Evolutionary conservation across 2,329 filamentous ascomycete species (phyloP).

Genomic region (Coniella vitis): DNA sequence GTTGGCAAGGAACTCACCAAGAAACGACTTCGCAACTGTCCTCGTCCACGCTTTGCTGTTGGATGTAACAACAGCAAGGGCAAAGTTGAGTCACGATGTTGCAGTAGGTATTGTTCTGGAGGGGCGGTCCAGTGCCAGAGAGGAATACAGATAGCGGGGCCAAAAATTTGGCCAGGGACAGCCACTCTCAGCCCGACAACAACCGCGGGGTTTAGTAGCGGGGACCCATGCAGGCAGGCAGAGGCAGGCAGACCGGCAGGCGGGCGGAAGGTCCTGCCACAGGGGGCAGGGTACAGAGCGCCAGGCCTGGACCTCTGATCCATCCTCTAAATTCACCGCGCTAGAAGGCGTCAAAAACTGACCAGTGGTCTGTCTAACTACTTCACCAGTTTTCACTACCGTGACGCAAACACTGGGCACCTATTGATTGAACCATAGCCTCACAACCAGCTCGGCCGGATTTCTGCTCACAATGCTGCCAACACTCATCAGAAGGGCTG

Average conservation of each 20-base stretch:
- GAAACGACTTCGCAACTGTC: neutral
- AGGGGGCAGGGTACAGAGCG: too few relatives aligned
- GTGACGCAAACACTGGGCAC: neutral
- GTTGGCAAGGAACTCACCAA: neutral
- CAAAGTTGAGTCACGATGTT: slow-evolving; percentile 11
- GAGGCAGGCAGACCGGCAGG: neutral
- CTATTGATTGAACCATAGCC: neutral
- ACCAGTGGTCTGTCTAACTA: too few relatives aligned
- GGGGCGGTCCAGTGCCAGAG: neutral
- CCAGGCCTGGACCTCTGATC: too few relatives aligned
- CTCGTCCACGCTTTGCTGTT: neutral
- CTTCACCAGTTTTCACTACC: neutral
- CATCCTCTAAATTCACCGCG: too few relatives aligned
- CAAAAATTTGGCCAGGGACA: slow-evolving; percentile 14
- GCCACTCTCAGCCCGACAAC: neutral
- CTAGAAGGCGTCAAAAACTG: too few relatives aligned
- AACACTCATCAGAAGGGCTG: slow-evolving; percentile 36
- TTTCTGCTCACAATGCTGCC: slow-evolving; percentile 35
- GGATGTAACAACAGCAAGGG: neutral
- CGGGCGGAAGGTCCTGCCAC: neutral
- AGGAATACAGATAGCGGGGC: slow-evolving; percentile 4
- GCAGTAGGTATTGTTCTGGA: neutral
- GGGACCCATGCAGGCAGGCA: neutral
- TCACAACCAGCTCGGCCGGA: neutral
- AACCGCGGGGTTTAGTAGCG: slow-evolving; percentile 16